Evolutionary conservation across 2,329 filamentous ascomycete genomes (phyloP).

Genomic region (Aspergillus pseudoviridinutans): DNA sequence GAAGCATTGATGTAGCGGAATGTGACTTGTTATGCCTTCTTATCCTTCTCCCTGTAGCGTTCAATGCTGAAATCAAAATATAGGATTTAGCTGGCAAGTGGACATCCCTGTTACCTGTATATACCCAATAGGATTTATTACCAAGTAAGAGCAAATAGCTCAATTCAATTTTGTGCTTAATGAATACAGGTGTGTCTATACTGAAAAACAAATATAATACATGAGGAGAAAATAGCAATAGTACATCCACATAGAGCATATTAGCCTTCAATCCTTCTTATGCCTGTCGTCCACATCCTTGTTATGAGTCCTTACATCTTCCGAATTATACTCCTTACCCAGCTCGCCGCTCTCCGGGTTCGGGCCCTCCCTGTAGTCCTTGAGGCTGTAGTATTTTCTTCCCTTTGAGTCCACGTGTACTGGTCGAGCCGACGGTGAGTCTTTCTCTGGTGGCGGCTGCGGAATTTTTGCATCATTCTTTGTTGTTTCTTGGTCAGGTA

Average conservation of each 20-base stretch:
- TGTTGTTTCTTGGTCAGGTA: not conserved
- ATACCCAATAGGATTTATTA: no score
- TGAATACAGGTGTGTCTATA: not conserved
- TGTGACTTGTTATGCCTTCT: no score
- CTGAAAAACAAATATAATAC: not conserved
- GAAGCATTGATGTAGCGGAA: no score
- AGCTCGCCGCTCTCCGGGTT: not conserved
- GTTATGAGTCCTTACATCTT: not conserved
- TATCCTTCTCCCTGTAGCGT: no score
- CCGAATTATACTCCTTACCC: not conserved
- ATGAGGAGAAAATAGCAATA: not conserved
- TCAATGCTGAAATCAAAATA: no score
- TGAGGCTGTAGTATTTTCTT: not conserved
- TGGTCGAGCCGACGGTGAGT: not conserved
- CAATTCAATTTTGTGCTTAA: not conserved
- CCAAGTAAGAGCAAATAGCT: not conserved
- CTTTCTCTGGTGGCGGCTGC: not conserved
- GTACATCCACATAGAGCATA: not conserved
- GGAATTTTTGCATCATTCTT: not conserved
- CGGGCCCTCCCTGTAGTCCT: not conserved
- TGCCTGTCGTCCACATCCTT: not conserved
- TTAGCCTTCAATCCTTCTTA: not conserved
- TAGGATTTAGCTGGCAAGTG: no score
- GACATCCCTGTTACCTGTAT: no score
- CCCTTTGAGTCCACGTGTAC: not conserved